Evolutionary conservation across 2,329 filamentous ascomycete genomes (phyloP).

Genomic region (Aspergillus thermomutatus): DNA sequence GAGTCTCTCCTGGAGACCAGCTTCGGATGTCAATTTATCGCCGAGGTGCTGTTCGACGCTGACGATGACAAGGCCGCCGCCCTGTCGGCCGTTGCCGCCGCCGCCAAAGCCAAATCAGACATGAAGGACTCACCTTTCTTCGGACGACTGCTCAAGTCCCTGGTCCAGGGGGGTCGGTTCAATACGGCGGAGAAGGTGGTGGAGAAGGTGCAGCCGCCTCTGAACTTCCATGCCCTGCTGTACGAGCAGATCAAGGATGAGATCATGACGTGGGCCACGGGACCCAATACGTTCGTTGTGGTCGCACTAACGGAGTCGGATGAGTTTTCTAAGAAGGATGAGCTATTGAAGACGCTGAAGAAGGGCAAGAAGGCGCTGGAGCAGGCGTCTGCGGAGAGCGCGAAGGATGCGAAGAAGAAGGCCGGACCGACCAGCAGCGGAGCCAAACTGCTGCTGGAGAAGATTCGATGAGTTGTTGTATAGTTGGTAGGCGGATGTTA

Average conservation of each 20-base stretch:
- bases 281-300: conserved; percentile 81
- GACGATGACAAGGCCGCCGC: conserved; percentile 74
- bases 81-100: conserved; percentile 60
- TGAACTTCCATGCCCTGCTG: conserved; percentile 78
- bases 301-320: conserved; percentile 74
- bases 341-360: conserved; percentile 67
- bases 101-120: conserved; percentile 40
- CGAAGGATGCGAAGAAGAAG: conserved; percentile 43
- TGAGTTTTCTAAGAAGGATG: conserved; percentile 64
- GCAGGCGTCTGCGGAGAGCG: conserved; percentile 52
- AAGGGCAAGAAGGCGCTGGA: conserved; percentile 70
- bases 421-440: conserved; percentile 44
- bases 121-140: conserved; percentile 63
- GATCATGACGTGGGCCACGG: conserved; percentile 78
- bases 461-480: conserved; percentile 25
- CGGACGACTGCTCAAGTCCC: conserved; percentile 82
- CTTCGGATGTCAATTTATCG: conserved; percentile 83
- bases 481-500: conserved; percentile 2
- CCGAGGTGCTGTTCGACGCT: conserved; percentile 74
- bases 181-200: conserved; percentile 70
- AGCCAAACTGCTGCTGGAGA: conserved; percentile 38
- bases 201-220: conserved; percentile 67
- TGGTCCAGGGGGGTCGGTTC: conserved; percentile 85
- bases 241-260: conserved; percentile 75
- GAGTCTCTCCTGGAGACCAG: conserved; percentile 67